These are phyloP conservation scores for Actinomortierella wolfii DNA, from an alignment of 371 early-diverging fungal species.

Conservation along the genomic window DNA sequence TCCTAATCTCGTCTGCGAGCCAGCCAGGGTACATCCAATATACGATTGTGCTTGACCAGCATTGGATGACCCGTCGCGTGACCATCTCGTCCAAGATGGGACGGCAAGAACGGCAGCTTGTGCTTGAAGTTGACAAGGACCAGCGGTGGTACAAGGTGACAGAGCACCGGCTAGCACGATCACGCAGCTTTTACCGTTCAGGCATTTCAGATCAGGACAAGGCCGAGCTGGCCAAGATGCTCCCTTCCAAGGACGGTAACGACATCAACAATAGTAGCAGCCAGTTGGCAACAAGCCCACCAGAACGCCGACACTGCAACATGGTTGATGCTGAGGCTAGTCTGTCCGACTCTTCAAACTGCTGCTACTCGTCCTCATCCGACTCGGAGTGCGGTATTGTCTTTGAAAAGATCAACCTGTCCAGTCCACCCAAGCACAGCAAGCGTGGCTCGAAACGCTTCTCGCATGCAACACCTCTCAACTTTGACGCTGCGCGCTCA, in stretches of 20 bases:
- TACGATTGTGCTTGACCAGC: slow-evolving; percentile 33
- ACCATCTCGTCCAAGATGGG: slow-evolving; percentile 29
- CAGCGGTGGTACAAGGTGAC: slow-evolving; percentile 38
- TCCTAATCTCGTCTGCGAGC: slow-evolving; percentile 19
- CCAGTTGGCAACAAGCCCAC: slow-evolving; percentile 9
- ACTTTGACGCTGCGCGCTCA: background rate
- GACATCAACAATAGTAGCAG: background rate
- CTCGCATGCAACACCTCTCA: slow-evolving; percentile 9
- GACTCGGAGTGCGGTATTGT: slow-evolving; percentile 26
- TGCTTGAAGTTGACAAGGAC: slow-evolving; percentile 35
- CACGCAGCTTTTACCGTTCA: slow-evolving; percentile 31
- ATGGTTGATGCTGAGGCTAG: slow-evolving; percentile 33
- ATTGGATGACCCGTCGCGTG: slow-evolving; percentile 37
- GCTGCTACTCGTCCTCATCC: slow-evolving; percentile 33
- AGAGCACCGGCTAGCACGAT: slow-evolving; percentile 27
- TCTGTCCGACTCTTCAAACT: slow-evolving; percentile 19
- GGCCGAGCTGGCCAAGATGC: too few relatives aligned
- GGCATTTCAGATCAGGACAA: too few relatives aligned
- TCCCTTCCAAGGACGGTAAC: background rate
- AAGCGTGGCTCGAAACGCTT: slow-evolving; percentile 43
- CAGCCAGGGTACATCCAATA: slow-evolving; percentile 36
- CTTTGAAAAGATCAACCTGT: slow-evolving; percentile 45
- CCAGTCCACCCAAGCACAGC: slow-evolving; percentile 39
- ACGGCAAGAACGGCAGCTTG: slow-evolving; percentile 24
- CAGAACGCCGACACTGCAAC: slow-evolving; percentile 9